Conservation (phyloP, 495 filamentous ascomycete genomes). For the Chaetomium tenue region DNA sequence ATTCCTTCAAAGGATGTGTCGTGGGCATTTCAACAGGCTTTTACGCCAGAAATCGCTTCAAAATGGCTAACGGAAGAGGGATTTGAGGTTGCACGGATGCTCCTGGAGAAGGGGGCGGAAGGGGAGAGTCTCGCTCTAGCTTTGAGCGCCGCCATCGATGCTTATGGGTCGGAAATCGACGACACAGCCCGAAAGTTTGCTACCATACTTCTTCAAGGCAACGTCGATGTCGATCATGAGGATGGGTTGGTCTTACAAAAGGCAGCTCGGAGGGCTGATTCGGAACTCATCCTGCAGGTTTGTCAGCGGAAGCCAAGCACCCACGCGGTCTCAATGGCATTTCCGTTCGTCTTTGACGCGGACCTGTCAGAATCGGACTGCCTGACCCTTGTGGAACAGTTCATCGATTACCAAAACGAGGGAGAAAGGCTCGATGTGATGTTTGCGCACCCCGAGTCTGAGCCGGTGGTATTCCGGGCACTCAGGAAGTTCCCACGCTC, state of each 20-base stretch:
- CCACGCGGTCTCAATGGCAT: conserved; percentile 42
- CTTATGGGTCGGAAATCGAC: conserved; percentile 34
- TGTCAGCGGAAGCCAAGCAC: conserved; percentile 41
- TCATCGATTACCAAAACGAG: conserved; percentile 43
- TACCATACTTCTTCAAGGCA: conserved; percentile 36
- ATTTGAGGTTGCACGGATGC: conserved; percentile 38
- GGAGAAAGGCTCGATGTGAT: conserved; percentile 45
- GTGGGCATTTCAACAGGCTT: conserved; percentile 42
- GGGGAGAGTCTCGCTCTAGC: conserved; percentile 42
- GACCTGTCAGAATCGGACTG: conserved; percentile 39
- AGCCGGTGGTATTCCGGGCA: conserved; percentile 45
- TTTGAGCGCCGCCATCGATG: conserved; percentile 38
- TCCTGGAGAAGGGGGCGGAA: conserved; percentile 44
- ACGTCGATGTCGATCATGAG: conserved; percentile 43
- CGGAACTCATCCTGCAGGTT: conserved; percentile 41
- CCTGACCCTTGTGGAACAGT: conserved; percentile 40
- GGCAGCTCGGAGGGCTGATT: conserved; percentile 41
- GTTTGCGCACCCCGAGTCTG: conserved; percentile 31
- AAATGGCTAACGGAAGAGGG: conserved; percentile 44
- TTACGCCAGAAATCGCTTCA: conserved; percentile 32
- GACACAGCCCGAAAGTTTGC: conserved; percentile 39
- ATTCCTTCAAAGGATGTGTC: conserved; percentile 40
- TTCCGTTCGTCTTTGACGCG: conserved; percentile 45
- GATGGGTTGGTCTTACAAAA: conserved; percentile 43
- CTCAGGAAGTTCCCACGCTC: conserved; percentile 47